Base-by-base conservation (phyloP, 192 early-diverging fungal genomes). In the Cladochytrium replicatum region DNA sequence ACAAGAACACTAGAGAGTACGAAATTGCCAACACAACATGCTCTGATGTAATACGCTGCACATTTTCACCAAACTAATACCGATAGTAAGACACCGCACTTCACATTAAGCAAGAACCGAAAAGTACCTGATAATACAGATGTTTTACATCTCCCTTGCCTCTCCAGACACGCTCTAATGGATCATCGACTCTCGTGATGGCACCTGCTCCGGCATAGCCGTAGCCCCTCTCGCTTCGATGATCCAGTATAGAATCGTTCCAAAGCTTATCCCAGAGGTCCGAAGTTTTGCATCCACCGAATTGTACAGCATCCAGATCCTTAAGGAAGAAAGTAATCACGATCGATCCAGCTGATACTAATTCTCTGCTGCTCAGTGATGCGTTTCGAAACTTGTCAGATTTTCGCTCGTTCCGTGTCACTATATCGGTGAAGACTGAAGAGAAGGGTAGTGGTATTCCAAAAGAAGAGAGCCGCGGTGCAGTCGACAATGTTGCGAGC, bases 1-100 rank as follows among this genome's bases (percentile, higher is more conserved):
- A 74, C 3, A 80, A 57, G 56, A 84, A 87, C 24, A 80, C 66
- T 43, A 81, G 60, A 30, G 74, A 38, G 34, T 87, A 87, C 4
- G 58, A 69, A 22, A 86, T 52, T 24, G 54, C 41, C 0, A 85
- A 52, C 9, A 84, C 54, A 32, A 58, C 49, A 15, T 55, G 56
- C 29, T 68, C 69, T 30, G 50, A 57, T 22, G 32, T 63, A 41
- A 52, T n/a, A n/a, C n/a, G n/a, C n/a, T n/a, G n/a, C n/a, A n/a
- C n/a, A n/a, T n/a, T n/a, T 49, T 17, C 34, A n/a, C 42, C 22
- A 2, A 39, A 48, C 7, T 24, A 38, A 21, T 8, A 57, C 46
- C 24, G 30, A 27, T 1, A 27, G 25, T 40, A 2, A 26, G 32
- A 23, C 7, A 3, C 15, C 13, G 31, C 4, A 11, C 23, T 43